Base-by-base conservation (phyloP, 495 filamentous ascomycete species). In the Penicillium nucicola region DNA sequence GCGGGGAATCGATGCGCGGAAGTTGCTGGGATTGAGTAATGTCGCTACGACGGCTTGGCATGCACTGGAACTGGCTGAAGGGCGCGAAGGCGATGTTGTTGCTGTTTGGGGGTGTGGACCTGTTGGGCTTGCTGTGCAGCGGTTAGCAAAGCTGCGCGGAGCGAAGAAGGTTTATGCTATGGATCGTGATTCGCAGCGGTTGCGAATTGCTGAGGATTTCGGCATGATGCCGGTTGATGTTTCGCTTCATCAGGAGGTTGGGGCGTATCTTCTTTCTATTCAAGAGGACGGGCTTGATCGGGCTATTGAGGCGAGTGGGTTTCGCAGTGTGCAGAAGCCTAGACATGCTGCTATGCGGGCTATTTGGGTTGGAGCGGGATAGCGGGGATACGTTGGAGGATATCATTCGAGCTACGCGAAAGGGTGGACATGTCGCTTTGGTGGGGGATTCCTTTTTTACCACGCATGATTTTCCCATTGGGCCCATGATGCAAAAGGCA, bases 1-100 rank as follows among this genome's bases (percentile, higher is more conserved):
- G 1, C 78, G 83, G 20, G 72, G 76, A 44, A 78, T 92, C 2
- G 83, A 85, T 0, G 40, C 62, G 2, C 52, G 61, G 32, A 73
- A 77, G 52, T 65, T 65, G 6, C 59, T 77, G 2, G 48, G 64
- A 23, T 38, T 77, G 8, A 33, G 60, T 0, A 68, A 77, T 42
- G 70, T 74, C 4, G 60, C 62, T 18, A 45, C 60, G 1, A 70
- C 74, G 0, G 70, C 64, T 2, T 75, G 70, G 70, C 49, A 62
- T 45, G 68, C 48, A 36, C 22, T 66, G 57, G 65, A 72, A 19
- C 48, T 55, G 32, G 56, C 71, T 0, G 65, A 66, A 12, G 68
- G 74, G 11, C 32, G 58, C 10, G 17, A 58, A 4, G 72, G 71
- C 8, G 71, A 76, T 48, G 46, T 60, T 7, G 64, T 78, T 14